These are phyloP conservation scores for Thermochaetoides dissita DNA, from an alignment of 2,329 filamentous ascomycete species.

Conservation along the genomic window DNA sequence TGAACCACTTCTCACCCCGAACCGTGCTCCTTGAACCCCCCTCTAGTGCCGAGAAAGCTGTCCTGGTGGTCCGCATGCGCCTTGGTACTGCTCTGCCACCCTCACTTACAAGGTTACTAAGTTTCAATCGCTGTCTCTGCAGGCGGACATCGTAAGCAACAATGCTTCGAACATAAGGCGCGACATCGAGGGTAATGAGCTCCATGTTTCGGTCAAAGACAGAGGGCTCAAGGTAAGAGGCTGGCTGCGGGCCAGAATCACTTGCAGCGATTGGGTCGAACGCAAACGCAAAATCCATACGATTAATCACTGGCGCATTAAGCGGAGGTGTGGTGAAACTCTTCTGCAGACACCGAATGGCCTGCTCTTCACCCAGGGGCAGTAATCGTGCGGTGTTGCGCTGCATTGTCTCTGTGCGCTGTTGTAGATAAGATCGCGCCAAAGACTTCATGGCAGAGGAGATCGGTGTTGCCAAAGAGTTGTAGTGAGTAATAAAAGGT, in stretches of 20 bases:
- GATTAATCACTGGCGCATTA: constrained; percentile 22
- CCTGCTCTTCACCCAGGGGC: constrained; percentile 21
- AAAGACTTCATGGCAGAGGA: constrained; percentile 22
- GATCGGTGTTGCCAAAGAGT: constrained; percentile 19
- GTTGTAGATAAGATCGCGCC: constrained; percentile 19
- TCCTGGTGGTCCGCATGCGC: constrained; percentile 50
- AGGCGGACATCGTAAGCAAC: constrained; percentile 60
- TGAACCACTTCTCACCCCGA: constrained; percentile 56
- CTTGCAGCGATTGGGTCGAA: constrained; percentile 46
- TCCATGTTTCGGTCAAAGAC: constrained; percentile 60
- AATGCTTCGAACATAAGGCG: constrained; percentile 81
- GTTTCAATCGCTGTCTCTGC: constrained; percentile 47
- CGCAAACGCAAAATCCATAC: constrained; percentile 41
- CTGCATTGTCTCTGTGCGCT: constrained; percentile 7
- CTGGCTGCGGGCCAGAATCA: constrained; percentile 22
- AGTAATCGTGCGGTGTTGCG: constrained; percentile 6
- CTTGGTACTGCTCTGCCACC: constrained; percentile 27
- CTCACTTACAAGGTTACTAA: constrained; percentile 41
- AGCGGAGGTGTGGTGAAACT: constrained; percentile 20
- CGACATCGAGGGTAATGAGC: constrained; percentile 61
- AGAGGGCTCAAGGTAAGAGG: constrained; percentile 46
- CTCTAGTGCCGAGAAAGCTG: constrained; percentile 56
- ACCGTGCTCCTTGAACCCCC: constrained; percentile 48
- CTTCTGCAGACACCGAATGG: constrained; percentile 24
- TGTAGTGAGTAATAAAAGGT: constrained; percentile 21